These are phyloP conservation scores for Boletus rubescentipes DNA, from an alignment of 768 basidiomycete species.

Conservation along the genomic window DNA sequence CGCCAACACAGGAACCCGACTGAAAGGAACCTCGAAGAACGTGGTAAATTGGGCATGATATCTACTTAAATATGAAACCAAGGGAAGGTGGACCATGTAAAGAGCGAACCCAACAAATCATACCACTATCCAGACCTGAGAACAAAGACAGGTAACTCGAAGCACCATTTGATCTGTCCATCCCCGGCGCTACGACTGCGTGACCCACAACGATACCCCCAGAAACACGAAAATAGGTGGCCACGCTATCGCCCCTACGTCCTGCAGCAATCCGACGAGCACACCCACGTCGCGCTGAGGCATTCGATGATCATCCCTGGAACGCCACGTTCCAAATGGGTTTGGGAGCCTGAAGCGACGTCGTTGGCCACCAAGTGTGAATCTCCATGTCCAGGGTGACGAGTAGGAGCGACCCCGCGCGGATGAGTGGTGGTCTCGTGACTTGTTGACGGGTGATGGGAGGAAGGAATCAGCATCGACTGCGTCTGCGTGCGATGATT, in stretches of 20 bases:
- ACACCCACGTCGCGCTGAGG: constrained; percentile 23
- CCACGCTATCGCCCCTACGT: constrained; percentile 39
- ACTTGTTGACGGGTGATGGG: constrained; percentile 18
- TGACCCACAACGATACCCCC: constrained; percentile 35
- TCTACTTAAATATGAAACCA: background rate
- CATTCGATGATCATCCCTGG: constrained; percentile 6
- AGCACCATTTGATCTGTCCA: background rate
- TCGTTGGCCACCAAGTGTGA: constrained; percentile 22
- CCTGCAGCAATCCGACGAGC: constrained; percentile 30
- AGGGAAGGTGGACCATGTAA: background rate
- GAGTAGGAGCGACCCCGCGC: constrained; percentile 16
- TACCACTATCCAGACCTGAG: background rate
- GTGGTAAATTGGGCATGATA: background rate
- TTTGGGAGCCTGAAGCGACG: constrained; percentile 25
- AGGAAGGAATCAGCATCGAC: constrained; percentile 13
- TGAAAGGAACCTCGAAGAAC: background rate
- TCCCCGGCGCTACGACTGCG: constrained; percentile 19
- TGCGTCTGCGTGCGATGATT: background rate
- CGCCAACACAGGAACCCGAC: background rate
- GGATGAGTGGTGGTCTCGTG: constrained; percentile 4
- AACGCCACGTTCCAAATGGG: constrained; percentile 11
- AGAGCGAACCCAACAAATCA: background rate
- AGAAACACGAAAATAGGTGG: constrained; percentile 34
- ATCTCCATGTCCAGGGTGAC: constrained; percentile 25
- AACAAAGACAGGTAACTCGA: background rate